Base-by-base conservation (phyloP, 176 grass and related monocot genomes). In the Carex cristatella region DNA sequence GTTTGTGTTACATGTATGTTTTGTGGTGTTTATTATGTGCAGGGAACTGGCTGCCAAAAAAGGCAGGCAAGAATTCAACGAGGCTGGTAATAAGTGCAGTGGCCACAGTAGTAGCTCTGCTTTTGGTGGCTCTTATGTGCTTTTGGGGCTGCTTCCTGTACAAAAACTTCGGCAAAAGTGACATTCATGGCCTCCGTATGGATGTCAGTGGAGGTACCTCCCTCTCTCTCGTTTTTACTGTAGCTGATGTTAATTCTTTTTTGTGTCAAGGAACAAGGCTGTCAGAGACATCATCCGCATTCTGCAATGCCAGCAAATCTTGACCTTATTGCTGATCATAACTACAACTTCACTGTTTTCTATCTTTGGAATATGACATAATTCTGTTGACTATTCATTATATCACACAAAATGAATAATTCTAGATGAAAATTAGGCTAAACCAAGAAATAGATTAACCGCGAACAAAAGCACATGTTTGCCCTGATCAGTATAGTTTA, bases 81-180 rank as follows among this genome's bases (percentile, higher is more conserved):
- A 95, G 88, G 81, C 90, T 99, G 86, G 86, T 94, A 88, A 99
- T 94, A 87, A 99, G 97, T 96, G 97, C 97, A 74, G 93, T 96
- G 37, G 97, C 97, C 80, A 99, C 97, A 78, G 97, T 96, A 15
- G 91, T 90, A 91, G 97, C 91, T 90, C 86, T 99, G 40, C 72
- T 99, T 28, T 91, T 96, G 65, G 93, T 99, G 61, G 97, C 97
- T 90, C 85, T 99, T 79, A 99, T 99, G 97, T 99, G 97, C 83
- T 99, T 99, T 88, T 99, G 97, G 97, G 97, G 97, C 53, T 99
- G 97, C 79, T 99, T 99, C 88, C 90, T 99, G 69, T 99, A 96
- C 72, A 99, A 99, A 85, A 99, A 92, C 81, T 96, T 99, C 40
- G 97, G 97, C 35, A 99, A 96, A 92, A 90, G 88, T 82, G 91